phyloP scores from a whole-genome alignment of 768 basidiomycete genomes.

The Lactifluus subvellereus region DNA sequence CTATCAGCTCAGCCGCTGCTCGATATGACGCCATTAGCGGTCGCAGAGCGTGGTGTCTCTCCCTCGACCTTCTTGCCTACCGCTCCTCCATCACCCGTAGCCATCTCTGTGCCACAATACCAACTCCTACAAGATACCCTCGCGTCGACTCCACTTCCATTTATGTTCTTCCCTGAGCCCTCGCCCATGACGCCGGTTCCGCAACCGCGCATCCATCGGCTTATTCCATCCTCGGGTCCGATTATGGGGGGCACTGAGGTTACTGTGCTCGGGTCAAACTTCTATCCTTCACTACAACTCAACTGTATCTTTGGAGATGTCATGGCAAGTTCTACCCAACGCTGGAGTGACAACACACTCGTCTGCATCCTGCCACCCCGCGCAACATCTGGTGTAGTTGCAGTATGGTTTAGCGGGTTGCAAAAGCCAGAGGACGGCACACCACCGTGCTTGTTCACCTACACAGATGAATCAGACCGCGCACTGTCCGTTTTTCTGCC shows the following conservation, averaged over 20 bases:
- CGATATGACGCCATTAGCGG: neutral
- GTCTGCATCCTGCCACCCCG: conserved; percentile 88
- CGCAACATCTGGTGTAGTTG: conserved; percentile 74
- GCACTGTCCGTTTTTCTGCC: conserved; percentile 57
- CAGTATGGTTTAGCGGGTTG: conserved; percentile 83
- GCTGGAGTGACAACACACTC: conserved; percentile 90
- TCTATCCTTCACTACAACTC: conserved; percentile 65
- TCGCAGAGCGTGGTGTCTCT: conserved; percentile 9
- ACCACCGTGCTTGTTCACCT: conserved; percentile 71
- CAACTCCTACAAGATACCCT: conserved; percentile 18
- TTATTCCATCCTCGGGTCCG: conserved; percentile 80
- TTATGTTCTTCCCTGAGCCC: conserved; percentile 52
- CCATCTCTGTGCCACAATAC: conserved; percentile 14
- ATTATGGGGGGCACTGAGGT: conserved; percentile 93
- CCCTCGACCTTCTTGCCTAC: conserved; percentile 25
- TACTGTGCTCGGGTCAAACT: conserved; percentile 88
- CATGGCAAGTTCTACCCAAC: conserved; percentile 73
- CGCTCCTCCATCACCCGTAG: conserved; percentile 25
- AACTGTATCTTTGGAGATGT: conserved; percentile 84
- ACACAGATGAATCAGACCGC: conserved; percentile 85
- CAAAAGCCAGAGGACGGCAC: conserved; percentile 51
- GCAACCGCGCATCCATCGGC: conserved; percentile 72
- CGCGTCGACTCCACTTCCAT: conserved; percentile 18
- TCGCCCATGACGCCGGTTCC: conserved; percentile 45
- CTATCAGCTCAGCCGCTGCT: neutral